Conservation (phyloP, 257 asterid species). For the Solanum pinnatisectum region DNA sequence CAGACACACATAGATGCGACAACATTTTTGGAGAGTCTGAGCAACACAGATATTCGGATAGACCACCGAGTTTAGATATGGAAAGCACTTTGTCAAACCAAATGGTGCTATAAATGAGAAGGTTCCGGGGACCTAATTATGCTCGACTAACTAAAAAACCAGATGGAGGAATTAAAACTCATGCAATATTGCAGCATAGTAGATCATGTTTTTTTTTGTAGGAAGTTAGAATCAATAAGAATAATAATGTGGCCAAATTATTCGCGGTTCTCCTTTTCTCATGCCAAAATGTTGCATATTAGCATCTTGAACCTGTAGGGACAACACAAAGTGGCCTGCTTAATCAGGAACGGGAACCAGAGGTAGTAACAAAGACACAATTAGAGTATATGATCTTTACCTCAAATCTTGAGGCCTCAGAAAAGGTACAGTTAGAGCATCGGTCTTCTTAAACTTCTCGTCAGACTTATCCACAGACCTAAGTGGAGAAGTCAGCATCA, state of each 20-base stretch:
- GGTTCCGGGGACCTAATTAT: background rate
- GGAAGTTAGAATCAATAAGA: background rate
- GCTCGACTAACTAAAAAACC: background rate
- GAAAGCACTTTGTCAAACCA: background rate
- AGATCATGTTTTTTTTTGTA: background rate
- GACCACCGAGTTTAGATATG: background rate
- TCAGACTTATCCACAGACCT: slow-evolving; percentile 46
- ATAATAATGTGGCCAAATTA: slow-evolving; percentile 19
- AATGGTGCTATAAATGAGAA: background rate
- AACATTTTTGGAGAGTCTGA: background rate
- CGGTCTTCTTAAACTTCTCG: slow-evolving; percentile 29
- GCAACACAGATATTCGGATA: background rate
- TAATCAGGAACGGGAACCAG: slow-evolving; percentile 23
- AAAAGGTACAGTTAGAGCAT: slow-evolving; percentile 46
- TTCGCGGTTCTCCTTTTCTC: slow-evolving; percentile 32
- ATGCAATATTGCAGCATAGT: background rate
- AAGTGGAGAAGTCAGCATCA: slow-evolving; percentile 90
- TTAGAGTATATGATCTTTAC: slow-evolving; percentile 23
- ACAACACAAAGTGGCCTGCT: slow-evolving; percentile 21
- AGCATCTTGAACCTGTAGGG: slow-evolving; percentile 49
- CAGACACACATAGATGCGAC: background rate
- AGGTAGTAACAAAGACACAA: slow-evolving; percentile 3
- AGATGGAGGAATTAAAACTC: background rate
- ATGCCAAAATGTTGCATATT: slow-evolving; percentile 33
- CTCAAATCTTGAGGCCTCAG: slow-evolving; percentile 90